Conservation (phyloP, 163 green algal species). For the Volvox carteri region DNA sequence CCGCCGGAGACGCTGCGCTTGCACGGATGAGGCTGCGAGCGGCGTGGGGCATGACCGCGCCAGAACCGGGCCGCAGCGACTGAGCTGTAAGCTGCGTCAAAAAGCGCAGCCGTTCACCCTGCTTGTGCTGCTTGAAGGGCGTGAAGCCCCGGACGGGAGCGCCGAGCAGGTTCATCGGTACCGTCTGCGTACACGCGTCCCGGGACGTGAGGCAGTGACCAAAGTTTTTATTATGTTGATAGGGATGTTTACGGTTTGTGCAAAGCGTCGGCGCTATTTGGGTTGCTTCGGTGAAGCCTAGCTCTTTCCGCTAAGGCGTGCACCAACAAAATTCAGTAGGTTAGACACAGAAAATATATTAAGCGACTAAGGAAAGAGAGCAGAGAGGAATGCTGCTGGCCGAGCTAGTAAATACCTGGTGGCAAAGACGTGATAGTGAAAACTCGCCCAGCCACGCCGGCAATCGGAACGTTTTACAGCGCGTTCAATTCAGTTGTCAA, state of each 20-base stretch:
- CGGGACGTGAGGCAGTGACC: not conserved
- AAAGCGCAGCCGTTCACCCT: not conserved
- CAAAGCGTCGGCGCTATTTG: too few species aligned
- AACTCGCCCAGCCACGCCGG: not conserved
- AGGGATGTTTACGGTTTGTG: too few species aligned
- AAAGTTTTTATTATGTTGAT: too few species aligned
- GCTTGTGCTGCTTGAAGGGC: slow-evolving; percentile 46
- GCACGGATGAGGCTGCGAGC: slow-evolving; percentile 5
- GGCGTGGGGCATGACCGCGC: not conserved
- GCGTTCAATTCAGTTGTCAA: too few species aligned
- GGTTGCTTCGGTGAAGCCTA: not conserved
- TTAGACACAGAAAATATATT: too few species aligned
- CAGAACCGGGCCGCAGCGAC: not conserved
- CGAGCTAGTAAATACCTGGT: not conserved
- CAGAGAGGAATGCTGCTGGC: not conserved
- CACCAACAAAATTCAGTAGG: too few species aligned
- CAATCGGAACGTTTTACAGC: not conserved
- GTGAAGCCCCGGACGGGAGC: slow-evolving; percentile 30
- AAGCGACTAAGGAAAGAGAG: too few species aligned
- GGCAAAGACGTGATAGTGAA: not conserved
- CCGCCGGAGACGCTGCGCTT: not conserved
- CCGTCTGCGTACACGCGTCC: not conserved
- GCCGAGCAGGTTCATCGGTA: slow-evolving; percentile 34
- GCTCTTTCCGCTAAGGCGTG: not conserved
- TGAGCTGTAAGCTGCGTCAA: not conserved